These are phyloP conservation scores for Leccinum sublutescens DNA, from an alignment of 768 basidiomycete genomes.

Conservation along the genomic window DNA sequence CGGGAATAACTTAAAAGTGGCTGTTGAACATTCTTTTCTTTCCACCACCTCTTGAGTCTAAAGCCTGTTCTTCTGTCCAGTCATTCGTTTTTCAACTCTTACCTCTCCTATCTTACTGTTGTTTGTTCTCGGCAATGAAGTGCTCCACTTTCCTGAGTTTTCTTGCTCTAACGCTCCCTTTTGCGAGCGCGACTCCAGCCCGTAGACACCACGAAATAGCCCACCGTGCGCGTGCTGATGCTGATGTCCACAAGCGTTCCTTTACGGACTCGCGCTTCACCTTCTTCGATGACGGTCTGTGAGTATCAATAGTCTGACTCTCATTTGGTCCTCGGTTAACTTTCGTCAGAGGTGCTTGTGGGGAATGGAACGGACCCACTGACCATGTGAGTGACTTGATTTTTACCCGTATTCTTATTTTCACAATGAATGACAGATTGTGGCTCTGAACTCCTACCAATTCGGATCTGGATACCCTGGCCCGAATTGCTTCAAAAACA, in stretches of 20 bases:
- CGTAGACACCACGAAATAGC: slow-evolving; percentile 44
- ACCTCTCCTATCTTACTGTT: background rate
- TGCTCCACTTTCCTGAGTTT: slow-evolving; percentile 33
- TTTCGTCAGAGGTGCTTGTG: slow-evolving; percentile 53
- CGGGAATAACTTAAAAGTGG: background rate
- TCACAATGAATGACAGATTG: slow-evolving; percentile 19
- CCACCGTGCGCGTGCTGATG: slow-evolving; percentile 40
- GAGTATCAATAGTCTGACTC: slow-evolving; percentile 10
- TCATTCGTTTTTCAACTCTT: slow-evolving; percentile 21
- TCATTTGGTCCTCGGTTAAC: background rate
- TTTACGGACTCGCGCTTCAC: slow-evolving; percentile 43
- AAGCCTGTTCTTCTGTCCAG: slow-evolving; percentile 14
- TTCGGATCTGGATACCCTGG: slow-evolving; percentile 61
- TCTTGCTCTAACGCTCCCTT: slow-evolving; percentile 34
- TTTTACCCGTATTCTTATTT: background rate
- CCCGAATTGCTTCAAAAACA: slow-evolving; percentile 59
- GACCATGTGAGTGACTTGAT: slow-evolving; percentile 26
- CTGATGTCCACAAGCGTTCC: slow-evolving; percentile 35
- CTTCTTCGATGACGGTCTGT: slow-evolving; percentile 56
- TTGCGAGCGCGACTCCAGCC: slow-evolving; percentile 32
- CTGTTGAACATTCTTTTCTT: background rate
- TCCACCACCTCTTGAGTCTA: slow-evolving; percentile 1
- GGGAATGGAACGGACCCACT: slow-evolving; percentile 33
- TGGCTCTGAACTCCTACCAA: slow-evolving; percentile 37
- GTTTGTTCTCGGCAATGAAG: slow-evolving; percentile 15